A percentile compares a stretch with the other conserved stretches of the same genome.
These are phyloP conservation scores for Ustilago loliicola DNA, from an alignment of 1,284 basidiomycete species.

Conservation along the genomic window DNA sequence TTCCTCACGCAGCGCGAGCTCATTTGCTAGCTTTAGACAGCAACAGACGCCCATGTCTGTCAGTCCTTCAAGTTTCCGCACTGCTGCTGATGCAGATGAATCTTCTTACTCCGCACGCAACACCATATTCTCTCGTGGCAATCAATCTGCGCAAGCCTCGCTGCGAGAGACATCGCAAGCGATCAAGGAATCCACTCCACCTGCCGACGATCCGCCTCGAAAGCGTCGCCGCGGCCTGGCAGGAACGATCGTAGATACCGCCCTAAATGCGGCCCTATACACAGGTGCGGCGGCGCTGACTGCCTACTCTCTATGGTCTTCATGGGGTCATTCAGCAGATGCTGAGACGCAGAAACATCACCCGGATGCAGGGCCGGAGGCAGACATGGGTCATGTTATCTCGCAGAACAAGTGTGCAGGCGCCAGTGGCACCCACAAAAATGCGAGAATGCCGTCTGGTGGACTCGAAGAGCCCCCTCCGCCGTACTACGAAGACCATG, in stretches of 20 bases:
- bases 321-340: constrained; percentile 46
- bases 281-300: constrained; percentile 60
- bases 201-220: constrained; percentile 32
- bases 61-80: constrained; percentile 41
- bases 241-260: constrained; percentile 55
- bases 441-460: constrained; percentile 19
- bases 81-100: constrained; percentile 33
- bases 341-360: constrained; percentile 27
- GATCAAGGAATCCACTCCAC: constrained; percentile 3
- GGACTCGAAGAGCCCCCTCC: constrained; percentile 51
- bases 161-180: constrained; percentile 30
- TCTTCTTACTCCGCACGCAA: constrained; percentile 20
- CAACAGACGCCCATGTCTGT: constrained; percentile 36
- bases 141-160: constrained; percentile 29
- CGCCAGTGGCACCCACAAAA: neutral
- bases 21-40: constrained; percentile 34
- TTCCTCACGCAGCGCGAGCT: constrained; percentile 28
- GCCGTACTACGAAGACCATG: constrained; percentile 41
- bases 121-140: constrained; percentile 39
- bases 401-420: constrained; percentile 16
- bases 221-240: constrained; percentile 54
- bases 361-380: constrained; percentile 31
- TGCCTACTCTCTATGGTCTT: constrained; percentile 56
- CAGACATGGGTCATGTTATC: constrained; percentile 36
- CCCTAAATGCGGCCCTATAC: constrained; percentile 56